Conservation (phyloP, 1,284 basidiomycete species). For the Sparassis latifolia region DNA sequence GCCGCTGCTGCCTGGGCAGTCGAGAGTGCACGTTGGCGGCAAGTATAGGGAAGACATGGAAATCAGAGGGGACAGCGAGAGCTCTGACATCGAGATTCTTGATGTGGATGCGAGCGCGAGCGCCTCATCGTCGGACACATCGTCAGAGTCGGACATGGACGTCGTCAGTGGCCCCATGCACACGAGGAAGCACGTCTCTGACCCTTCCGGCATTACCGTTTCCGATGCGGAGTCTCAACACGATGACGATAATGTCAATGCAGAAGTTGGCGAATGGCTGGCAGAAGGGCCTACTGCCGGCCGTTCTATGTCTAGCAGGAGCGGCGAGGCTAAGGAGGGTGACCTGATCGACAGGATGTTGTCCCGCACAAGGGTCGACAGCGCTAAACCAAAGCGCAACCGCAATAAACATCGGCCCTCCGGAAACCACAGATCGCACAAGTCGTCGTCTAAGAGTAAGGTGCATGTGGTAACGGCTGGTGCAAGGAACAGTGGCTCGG, state of each 20-base stretch:
- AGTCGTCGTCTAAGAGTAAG: background rate
- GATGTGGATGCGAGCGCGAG: background rate
- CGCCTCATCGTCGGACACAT: background rate
- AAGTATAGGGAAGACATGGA: constrained; percentile 7
- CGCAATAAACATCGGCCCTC: constrained; percentile 2
- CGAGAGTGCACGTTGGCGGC: constrained; percentile 11
- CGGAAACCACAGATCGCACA: background rate
- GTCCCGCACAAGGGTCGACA: constrained; percentile 13
- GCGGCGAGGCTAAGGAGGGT: constrained; percentile 14
- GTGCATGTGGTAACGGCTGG: constrained; percentile 8
- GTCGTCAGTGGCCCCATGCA: background rate
- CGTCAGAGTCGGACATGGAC: constrained; percentile 6
- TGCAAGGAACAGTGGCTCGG: constrained; percentile 10
- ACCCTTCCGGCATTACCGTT: background rate
- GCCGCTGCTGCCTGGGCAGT: constrained; percentile 20
- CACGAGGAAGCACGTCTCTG: background rate
- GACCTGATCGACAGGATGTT: constrained; percentile 24
- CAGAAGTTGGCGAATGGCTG: constrained; percentile 4
- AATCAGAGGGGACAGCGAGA: constrained; percentile 23
- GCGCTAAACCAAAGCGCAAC: constrained; percentile 2
- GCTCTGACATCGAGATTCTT: constrained; percentile 16
- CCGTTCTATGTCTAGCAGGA: background rate
- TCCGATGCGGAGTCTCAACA: background rate
- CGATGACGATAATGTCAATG: constrained; percentile 1
- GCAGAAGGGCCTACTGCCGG: constrained; percentile 1